Conservation (phyloP, 768 basidiomycete genomes). For the Leccinellum luteum region DNA sequence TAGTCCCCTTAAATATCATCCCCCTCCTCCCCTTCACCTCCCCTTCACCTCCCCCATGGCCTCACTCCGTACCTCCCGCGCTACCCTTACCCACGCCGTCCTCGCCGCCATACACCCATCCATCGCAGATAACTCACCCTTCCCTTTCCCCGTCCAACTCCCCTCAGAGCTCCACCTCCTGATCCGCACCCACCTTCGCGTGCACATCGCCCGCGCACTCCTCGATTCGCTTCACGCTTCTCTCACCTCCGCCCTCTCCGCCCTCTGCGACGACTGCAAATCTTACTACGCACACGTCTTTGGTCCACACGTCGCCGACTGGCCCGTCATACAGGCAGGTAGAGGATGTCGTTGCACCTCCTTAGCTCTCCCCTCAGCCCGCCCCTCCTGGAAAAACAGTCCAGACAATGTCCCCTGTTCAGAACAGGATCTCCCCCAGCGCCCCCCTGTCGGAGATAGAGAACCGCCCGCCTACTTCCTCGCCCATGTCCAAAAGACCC, state of each 20-base stretch:
- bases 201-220: slow-evolving; percentile 40
- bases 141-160: slow-evolving; percentile 30
- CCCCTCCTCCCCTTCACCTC: background rate
- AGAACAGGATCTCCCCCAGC: slow-evolving; percentile 23
- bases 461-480: slow-evolving; percentile 33
- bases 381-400: slow-evolving; percentile 8
- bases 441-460: slow-evolving; percentile 31
- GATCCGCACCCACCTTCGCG: slow-evolving; percentile 48
- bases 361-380: slow-evolving; percentile 15
- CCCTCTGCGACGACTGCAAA: slow-evolving; percentile 48
- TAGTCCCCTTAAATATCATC: slow-evolving; percentile 14
- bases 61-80: slow-evolving; percentile 38
- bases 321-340: slow-evolving; percentile 46
- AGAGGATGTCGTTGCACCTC: slow-evolving; percentile 47
- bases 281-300: slow-evolving; percentile 54
- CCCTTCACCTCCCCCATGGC: slow-evolving; percentile 7
- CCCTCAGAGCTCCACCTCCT: slow-evolving; percentile 53
- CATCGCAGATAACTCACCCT: slow-evolving; percentile 30
- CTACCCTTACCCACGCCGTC: slow-evolving; percentile 49
- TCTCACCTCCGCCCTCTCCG: slow-evolving; percentile 28
- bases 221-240: slow-evolving; percentile 42
- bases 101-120: slow-evolving; percentile 49
- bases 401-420: slow-evolving; percentile 9
- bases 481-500: slow-evolving; percentile 42
- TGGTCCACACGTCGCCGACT: slow-evolving; percentile 50